Evolutionary conservation across 306 rosid genomes (phyloP).

Genomic region (Trifolium dubium): DNA sequence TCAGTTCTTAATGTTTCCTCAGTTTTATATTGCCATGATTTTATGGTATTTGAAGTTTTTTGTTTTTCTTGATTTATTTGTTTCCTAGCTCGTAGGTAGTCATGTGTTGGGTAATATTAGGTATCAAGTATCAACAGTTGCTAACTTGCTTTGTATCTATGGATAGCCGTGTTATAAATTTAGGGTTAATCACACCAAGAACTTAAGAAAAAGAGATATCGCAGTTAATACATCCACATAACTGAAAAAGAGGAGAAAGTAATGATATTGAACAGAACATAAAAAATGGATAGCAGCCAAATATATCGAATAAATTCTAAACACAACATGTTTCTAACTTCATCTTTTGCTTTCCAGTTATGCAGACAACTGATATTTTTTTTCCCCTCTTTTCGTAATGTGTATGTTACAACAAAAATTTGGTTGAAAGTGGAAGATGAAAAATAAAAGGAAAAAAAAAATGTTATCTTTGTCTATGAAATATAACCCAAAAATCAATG

Average conservation of each 20-base stretch:
- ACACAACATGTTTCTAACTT: conserved; percentile 10
- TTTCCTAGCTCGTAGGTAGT: background rate
- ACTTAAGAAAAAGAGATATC: background rate
- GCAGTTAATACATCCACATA: background rate
- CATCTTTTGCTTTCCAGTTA: conserved; percentile 32
- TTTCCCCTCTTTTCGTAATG: conserved; percentile 37
- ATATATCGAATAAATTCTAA: conserved; percentile 10
- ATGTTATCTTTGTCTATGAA: conserved; percentile 39
- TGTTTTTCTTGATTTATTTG: background rate
- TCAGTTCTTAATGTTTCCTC: background rate
- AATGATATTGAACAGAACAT: conserved; percentile 20
- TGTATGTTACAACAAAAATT: conserved; percentile 60
- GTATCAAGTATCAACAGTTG: no score
- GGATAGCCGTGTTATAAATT: background rate
- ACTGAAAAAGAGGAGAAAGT: background rate
- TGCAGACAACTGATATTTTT: conserved; percentile 9
- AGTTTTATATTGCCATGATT: background rate
- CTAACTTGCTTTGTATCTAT: background rate
- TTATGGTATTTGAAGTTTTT: background rate
- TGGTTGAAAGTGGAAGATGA: conserved; percentile 34
- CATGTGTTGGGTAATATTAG: no score
- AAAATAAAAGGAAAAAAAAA: conserved; percentile 16
- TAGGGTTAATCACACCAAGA: background rate
- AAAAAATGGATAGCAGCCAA: conserved; percentile 1
- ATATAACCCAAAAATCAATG: conserved; percentile 46